These are phyloP conservation scores for Candida tetrigidarum DNA, from an alignment of 1,139 yeast genomes.

Conservation along the genomic window DNA sequence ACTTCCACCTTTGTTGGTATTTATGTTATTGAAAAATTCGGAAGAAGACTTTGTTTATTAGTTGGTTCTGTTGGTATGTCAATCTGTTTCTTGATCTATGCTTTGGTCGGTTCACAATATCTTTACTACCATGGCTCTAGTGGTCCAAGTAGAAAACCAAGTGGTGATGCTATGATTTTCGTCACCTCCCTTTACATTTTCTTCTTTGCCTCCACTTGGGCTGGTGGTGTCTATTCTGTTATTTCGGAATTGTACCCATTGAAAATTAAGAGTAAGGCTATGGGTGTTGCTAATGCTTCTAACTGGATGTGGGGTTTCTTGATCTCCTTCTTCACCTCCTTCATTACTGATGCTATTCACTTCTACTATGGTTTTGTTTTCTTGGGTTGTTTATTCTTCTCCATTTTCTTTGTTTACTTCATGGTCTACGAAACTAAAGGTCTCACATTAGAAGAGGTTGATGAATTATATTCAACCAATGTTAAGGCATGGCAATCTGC, in stretches of 20 bases:
- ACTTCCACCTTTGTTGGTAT: conserved; percentile 72
- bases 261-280: conserved; percentile 79
- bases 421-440: conserved; percentile 67
- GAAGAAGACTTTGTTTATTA: conserved; percentile 70
- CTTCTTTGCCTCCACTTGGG: conserved; percentile 89
- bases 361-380: conserved; percentile 73
- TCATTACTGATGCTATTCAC: conserved; percentile 52
- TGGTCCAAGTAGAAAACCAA: conserved; percentile 41
- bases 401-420: conserved; percentile 56
- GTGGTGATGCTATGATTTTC: conserved; percentile 78
- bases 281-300: conserved; percentile 73
- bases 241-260: conserved; percentile 81
- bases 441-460: conserved; percentile 64
- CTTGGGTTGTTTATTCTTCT: conserved; percentile 66
- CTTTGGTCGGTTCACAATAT: conserved; percentile 60
- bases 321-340: conserved; percentile 77
- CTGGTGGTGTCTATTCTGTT: conserved; percentile 80
- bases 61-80: conserved; percentile 52
- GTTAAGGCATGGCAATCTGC: conserved; percentile 52
- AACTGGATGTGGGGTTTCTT: conserved; percentile 85
- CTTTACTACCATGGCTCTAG: conserved; percentile 59
- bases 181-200: conserved; percentile 79
- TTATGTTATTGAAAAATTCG: conserved; percentile 67
- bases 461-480: conserved; percentile 55
- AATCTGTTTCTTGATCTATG: conserved; percentile 61